Percentiles rank a stretch among this genome's conserved stretches.
Conservation (phyloP, 2,329 filamentous ascomycete genomes). For the Exophiala lecanii-corni region DNA sequence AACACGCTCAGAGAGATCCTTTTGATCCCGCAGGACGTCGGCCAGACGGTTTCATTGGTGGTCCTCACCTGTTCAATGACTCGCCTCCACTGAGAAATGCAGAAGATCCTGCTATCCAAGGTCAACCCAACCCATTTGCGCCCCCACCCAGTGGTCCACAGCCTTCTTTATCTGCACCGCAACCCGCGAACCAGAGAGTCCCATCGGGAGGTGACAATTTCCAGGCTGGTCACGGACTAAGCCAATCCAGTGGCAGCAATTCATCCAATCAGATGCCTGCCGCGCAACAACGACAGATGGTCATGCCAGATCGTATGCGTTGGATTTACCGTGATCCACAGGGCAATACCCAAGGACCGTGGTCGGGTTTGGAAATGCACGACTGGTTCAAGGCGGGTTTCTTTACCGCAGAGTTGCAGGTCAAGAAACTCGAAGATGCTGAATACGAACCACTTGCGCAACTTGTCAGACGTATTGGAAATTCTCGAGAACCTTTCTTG, state of each 20-base stretch:
- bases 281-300: constrained; percentile 78
- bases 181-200: constrained; percentile 8
- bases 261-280: constrained; percentile 55
- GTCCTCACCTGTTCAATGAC: constrained; percentile 16
- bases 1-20: constrained; percentile 22
- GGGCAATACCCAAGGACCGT: constrained; percentile 86
- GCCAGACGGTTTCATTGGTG: constrained; percentile 19
- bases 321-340: constrained; percentile 98
- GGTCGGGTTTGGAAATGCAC: constrained; percentile 96
- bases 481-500: constrained; percentile 93
- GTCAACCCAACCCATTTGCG: constrained; percentile 8
- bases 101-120: constrained; percentile 11
- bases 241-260: constrained; percentile 29
- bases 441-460: constrained; percentile 96
- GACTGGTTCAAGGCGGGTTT: constrained; percentile 99
- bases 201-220: constrained; percentile 12
- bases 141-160: constrained; percentile 9
- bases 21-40: constrained; percentile 18
- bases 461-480: constrained; percentile 90
- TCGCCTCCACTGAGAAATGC: constrained; percentile 19
- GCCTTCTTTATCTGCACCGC: constrained; percentile 15
- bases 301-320: constrained; percentile 97
- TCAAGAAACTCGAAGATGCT: constrained; percentile 88
- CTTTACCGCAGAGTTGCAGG: constrained; percentile 88
- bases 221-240: constrained; percentile 33